These are phyloP conservation scores for Hypoxylon crocopeplum DNA, from an alignment of 495 filamentous ascomycete species.

Conservation along the genomic window DNA sequence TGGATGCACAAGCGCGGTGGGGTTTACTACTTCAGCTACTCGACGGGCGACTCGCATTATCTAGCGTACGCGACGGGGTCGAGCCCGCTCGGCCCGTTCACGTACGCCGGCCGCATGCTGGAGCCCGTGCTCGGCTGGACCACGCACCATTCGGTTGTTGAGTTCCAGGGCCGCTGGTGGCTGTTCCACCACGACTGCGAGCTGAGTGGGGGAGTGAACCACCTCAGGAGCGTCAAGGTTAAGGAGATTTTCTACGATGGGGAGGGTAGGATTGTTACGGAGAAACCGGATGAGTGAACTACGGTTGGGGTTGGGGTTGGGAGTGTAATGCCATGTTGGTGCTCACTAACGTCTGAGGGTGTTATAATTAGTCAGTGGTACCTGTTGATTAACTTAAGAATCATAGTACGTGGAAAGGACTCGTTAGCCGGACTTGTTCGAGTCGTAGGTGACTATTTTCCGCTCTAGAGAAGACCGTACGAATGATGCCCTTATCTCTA, in stretches of 20 bases:
- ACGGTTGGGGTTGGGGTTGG: neutral
- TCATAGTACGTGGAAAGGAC: too few relatives aligned
- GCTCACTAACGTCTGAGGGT: too few relatives aligned
- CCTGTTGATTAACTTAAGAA: too few relatives aligned
- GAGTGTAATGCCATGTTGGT: too few relatives aligned
- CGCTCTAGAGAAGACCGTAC: too few relatives aligned
- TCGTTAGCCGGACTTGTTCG: too few relatives aligned
- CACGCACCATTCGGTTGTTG: constrained; percentile 78
- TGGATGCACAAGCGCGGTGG: constrained; percentile 74
- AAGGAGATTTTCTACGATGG: constrained; percentile 74
- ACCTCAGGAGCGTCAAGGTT: constrained; percentile 72
- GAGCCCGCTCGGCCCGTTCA: constrained; percentile 71
- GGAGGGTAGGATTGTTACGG: constrained; percentile 62
- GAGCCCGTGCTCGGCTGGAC: constrained; percentile 82
- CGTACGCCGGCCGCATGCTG: constrained; percentile 70
- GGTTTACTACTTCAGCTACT: constrained; percentile 77
- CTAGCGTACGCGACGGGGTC: constrained; percentile 68
- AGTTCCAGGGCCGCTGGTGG: constrained; percentile 72
- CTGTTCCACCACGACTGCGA: constrained; percentile 77
- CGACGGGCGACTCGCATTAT: constrained; percentile 76
- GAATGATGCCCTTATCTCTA: too few relatives aligned
- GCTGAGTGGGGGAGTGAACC: constrained; percentile 65
- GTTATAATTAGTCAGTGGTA: too few relatives aligned
- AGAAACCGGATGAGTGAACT: constrained; percentile 41
- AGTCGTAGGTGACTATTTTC: too few relatives aligned